These are phyloP conservation scores for Pyrenophora teres DNA, from an alignment of 2,329 filamentous ascomycete species.

Conservation along the genomic window DNA sequence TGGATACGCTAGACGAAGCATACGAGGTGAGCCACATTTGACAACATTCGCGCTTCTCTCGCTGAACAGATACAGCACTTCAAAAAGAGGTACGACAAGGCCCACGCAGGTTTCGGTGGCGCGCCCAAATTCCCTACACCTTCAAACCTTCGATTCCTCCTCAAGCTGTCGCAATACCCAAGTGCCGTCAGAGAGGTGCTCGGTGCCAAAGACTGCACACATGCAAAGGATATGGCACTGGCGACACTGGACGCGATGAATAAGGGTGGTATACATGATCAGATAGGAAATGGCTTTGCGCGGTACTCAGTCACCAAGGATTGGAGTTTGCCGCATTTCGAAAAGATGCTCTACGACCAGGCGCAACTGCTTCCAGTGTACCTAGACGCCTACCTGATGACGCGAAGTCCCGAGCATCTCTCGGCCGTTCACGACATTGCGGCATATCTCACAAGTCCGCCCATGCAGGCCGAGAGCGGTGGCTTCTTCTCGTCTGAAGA, in stretches of 20 bases:
- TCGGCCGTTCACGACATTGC: slow-evolving; percentile 80
- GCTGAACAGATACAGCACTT: slow-evolving; percentile 23
- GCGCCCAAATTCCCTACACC: slow-evolving; percentile 92
- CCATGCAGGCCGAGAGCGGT: slow-evolving; percentile 69
- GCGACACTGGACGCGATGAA: slow-evolving; percentile 80
- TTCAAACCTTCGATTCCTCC: slow-evolving; percentile 79
- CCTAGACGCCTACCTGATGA: slow-evolving; percentile 79
- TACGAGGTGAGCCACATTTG: slow-evolving; percentile 56
- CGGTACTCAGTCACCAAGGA: slow-evolving; percentile 89
- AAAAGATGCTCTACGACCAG: slow-evolving; percentile 96
- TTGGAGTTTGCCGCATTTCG: slow-evolving; percentile 94
- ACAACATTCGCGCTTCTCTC: not conserved
- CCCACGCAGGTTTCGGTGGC: slow-evolving; percentile 64
- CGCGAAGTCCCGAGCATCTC: slow-evolving; percentile 71
- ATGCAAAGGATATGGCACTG: slow-evolving; percentile 77
- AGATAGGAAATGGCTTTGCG: slow-evolving; percentile 77
- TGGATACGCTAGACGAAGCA: slow-evolving; percentile 90
- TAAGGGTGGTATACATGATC: slow-evolving; percentile 72
- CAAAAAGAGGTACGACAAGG: slow-evolving; percentile 28
- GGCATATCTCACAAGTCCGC: slow-evolving; percentile 77
- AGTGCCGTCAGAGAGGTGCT: slow-evolving; percentile 80
- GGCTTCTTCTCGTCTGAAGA: slow-evolving; percentile 89
- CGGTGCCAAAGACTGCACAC: slow-evolving; percentile 75
- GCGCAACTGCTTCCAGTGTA: slow-evolving; percentile 82
- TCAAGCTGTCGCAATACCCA: slow-evolving; percentile 74